These are phyloP conservation scores for Populus hybrid DNA, from an alignment of 441 rosid species.

Conservation along the genomic window DNA sequence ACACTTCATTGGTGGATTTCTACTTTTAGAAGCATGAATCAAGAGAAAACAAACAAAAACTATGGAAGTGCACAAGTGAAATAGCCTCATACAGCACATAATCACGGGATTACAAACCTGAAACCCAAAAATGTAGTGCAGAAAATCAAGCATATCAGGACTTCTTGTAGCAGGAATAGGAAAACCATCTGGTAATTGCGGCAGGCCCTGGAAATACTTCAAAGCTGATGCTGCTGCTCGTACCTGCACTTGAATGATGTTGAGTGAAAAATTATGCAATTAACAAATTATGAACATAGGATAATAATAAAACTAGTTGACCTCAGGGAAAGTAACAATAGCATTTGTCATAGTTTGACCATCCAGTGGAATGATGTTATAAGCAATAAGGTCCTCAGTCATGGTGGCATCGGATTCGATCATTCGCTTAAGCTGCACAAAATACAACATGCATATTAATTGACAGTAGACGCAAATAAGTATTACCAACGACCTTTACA, in stretches of 20 bases:
- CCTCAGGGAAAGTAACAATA: slow-evolving; percentile 73
- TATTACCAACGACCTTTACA: not conserved
- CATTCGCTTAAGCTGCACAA: slow-evolving; percentile 67
- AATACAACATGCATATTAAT: not conserved
- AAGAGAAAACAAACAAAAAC: not conserved
- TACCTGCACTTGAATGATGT: slow-evolving; percentile 47
- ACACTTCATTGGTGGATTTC: not conserved
- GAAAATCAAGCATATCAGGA: slow-evolving; percentile 83
- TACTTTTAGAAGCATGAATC: not conserved
- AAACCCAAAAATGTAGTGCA: slow-evolving; percentile 87
- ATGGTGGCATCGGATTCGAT: slow-evolving; percentile 92
- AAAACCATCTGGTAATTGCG: slow-evolving; percentile 72
- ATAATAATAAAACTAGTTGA: slow-evolving; percentile 25
- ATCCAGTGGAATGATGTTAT: slow-evolving; percentile 87
- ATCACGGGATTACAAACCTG: slow-evolving; percentile 57
- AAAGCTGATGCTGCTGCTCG: slow-evolving; percentile 76
- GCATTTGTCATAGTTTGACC: slow-evolving; percentile 69
- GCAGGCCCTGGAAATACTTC: slow-evolving; percentile 64
- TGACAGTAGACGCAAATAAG: not conserved
- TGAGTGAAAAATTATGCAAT: slow-evolving; percentile 17
- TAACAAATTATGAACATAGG: slow-evolving; percentile 17
- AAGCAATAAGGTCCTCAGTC: slow-evolving; percentile 91
- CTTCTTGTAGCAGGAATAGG: slow-evolving; percentile 64
- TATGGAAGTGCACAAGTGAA: not conserved
- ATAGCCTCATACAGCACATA: not conserved